Evolutionary conservation across 768 basidiomycete genomes (phyloP), one percentile per base, ranked within the genome.

Genomic region (Boletus pseudo-olivaceus): DNA sequence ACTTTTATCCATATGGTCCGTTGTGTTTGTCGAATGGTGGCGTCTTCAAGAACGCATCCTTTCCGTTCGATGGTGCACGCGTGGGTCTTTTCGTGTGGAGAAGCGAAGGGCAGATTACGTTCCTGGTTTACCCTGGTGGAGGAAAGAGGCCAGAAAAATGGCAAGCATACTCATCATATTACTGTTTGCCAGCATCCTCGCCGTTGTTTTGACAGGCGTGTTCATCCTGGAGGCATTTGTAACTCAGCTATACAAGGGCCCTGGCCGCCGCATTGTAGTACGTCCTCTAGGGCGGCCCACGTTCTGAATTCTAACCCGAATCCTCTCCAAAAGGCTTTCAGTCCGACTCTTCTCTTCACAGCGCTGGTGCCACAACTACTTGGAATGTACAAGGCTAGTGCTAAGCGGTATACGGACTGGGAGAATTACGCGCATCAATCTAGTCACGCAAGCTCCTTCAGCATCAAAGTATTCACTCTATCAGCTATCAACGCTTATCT

Each of bases 141-240:
- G 73, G 56, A 79, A 84, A 19, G 88, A 93, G 56, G 66, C 83
- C 2, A 76, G 89, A 39, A 82, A 87, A 55, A 68, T 87, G 42
- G 80, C 82, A 10, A 84, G 83, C 66, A 58, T 90, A 29, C 91
- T 90, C 8, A 76, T 91, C 53, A 84, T 98, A 57, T 58, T 85
- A 4, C 62, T 85, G 20, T 94, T 93, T 66, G 88, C 87, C 1
- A 79, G 76, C 12, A 70, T 87, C 5, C 79, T 98, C 33, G 81
- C 79, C 4, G 75, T 79, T 4, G 71, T 98, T 44, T 74, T 98
- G 60, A 90, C 91, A 1, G 82, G 75, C 7, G 92, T 96, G 35
- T 93, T 93, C 66, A 76, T 90, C 19, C 78, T 96, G 47, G 94
- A 96, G 67, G 94, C 93, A 0, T 95, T 99, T 59, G 86, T 97